These are phyloP conservation scores for Xylaria palmicola DNA, from an alignment of 495 filamentous ascomycete genomes.

Conservation along the genomic window DNA sequence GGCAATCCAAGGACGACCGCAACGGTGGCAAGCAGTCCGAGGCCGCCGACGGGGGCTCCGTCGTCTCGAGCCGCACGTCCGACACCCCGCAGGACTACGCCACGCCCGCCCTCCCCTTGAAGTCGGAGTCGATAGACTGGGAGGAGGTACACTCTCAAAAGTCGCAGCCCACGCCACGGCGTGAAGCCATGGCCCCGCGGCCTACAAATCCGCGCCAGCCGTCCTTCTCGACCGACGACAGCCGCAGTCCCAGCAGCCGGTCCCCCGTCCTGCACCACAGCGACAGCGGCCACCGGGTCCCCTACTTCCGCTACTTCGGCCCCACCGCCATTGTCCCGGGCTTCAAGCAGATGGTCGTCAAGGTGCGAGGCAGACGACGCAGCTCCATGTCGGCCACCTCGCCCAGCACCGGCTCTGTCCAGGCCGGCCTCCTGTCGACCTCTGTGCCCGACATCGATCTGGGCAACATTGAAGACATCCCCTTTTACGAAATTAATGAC, in stretches of 20 bases:
- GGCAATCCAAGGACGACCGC: slow-evolving; percentile 30
- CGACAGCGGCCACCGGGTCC: slow-evolving; percentile 64
- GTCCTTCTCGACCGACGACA: slow-evolving; percentile 43
- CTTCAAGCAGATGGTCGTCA: slow-evolving; percentile 90
- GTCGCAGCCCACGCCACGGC: slow-evolving; percentile 30
- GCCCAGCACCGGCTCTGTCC: slow-evolving; percentile 29
- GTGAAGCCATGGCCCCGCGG: slow-evolving; percentile 19
- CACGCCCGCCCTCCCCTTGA: slow-evolving; percentile 22
- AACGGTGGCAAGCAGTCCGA: slow-evolving; percentile 23
- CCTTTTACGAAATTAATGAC: slow-evolving; percentile 74
- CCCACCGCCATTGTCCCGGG: slow-evolving; percentile 86
- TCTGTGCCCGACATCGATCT: slow-evolving; percentile 43
- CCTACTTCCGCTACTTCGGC: slow-evolving; percentile 86
- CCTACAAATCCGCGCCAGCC: slow-evolving; percentile 28
- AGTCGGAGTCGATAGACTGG: slow-evolving; percentile 30
- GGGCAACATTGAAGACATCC: slow-evolving; percentile 64
- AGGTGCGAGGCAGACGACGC: slow-evolving; percentile 55
- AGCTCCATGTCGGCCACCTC: slow-evolving; percentile 48
- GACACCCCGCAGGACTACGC: slow-evolving; percentile 26
- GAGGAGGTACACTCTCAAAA: slow-evolving; percentile 29
- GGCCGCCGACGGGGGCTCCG: slow-evolving; percentile 19
- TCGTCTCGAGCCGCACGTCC: slow-evolving; percentile 19
- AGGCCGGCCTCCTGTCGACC: slow-evolving; percentile 26
- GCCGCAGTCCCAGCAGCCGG: slow-evolving; percentile 39
- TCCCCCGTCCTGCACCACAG: slow-evolving; percentile 43